A percentile compares a stretch with the other conserved stretches of the same genome.
Evolutionary conservation across 73 alveolate genomes (phyloP).

Genomic region (Paramecium tetraurelia): DNA sequence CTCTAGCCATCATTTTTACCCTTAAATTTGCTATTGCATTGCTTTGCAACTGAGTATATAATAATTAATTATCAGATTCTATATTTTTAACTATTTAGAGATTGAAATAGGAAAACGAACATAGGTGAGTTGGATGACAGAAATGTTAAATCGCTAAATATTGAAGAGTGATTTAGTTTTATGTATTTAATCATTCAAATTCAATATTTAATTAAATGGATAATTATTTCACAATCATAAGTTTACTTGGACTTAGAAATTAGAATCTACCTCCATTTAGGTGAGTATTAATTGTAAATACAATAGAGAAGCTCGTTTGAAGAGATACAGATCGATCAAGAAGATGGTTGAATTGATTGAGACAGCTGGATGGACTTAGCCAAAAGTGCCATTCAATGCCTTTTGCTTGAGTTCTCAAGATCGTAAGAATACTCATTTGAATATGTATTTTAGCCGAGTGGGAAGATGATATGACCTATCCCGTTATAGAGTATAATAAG

Average conservation of each 20-base stretch:
- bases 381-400: slow-evolving; percentile 75
- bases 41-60: too few species aligned
- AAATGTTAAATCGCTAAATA: background rate
- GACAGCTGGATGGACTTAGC: slow-evolving; percentile 77
- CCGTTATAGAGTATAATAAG: slow-evolving; percentile 67
- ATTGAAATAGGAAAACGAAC: background rate
- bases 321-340: slow-evolving; percentile 84
- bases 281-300: background rate
- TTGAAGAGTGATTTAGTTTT: background rate
- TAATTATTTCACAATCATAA: slow-evolving; percentile 64
- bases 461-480: slow-evolving; percentile 88
- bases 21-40: too few species aligned
- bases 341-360: slow-evolving; percentile 87
- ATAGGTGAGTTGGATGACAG: too few species aligned
- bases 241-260: slow-evolving; percentile 61
- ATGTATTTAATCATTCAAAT: background rate
- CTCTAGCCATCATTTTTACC: too few species aligned
- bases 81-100: background rate
- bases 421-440: slow-evolving; percentile 33
- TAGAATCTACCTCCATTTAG: slow-evolving; percentile 62
- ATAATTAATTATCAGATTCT: too few species aligned
- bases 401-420: slow-evolving; percentile 75
- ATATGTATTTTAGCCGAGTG: slow-evolving; percentile 72
- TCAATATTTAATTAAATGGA: slow-evolving; percentile 50
- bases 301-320: slow-evolving; percentile 81